Percentiles rank a stretch among this genome's conserved stretches.
Conservation (phyloP, 129 eudicot species). For the Centella asiatica region DNA sequence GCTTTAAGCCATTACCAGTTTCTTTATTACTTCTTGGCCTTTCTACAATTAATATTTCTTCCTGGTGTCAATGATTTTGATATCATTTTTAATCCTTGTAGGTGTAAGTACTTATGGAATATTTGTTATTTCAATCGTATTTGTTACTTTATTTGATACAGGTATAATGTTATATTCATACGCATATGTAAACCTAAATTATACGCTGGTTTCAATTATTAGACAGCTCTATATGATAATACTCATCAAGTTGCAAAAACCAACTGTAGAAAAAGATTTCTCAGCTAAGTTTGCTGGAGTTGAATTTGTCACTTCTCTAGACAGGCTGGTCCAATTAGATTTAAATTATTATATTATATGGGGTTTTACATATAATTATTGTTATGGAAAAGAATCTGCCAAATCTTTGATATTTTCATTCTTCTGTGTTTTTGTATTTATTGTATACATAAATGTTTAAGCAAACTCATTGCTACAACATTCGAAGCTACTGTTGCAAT, state of each 20-base stretch:
- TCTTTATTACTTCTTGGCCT: no score
- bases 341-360: background rate
- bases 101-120: background rate
- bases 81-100: background rate
- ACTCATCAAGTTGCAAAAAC: background rate
- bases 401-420: background rate
- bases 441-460: no score
- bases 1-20: background rate
- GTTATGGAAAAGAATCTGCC: background rate
- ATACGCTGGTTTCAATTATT: slow-evolving; percentile 6
- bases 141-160: slow-evolving; percentile 8
- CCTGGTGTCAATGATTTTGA: background rate
- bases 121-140: background rate
- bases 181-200: background rate
- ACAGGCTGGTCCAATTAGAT: slow-evolving; percentile 10
- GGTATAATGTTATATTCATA: slow-evolving; percentile 9
- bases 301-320: background rate
- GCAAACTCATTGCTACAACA: no score
- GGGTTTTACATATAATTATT: background rate
- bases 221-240: slow-evolving; percentile 1
- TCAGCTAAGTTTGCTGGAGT: slow-evolving; percentile 14
- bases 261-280: slow-evolving; percentile 8
- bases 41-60: background rate
- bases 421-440: no score
- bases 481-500: no score